These are phyloP conservation scores for Plenodomus lindquistii DNA, from an alignment of 2,329 filamentous ascomycete genomes.

Conservation along the genomic window DNA sequence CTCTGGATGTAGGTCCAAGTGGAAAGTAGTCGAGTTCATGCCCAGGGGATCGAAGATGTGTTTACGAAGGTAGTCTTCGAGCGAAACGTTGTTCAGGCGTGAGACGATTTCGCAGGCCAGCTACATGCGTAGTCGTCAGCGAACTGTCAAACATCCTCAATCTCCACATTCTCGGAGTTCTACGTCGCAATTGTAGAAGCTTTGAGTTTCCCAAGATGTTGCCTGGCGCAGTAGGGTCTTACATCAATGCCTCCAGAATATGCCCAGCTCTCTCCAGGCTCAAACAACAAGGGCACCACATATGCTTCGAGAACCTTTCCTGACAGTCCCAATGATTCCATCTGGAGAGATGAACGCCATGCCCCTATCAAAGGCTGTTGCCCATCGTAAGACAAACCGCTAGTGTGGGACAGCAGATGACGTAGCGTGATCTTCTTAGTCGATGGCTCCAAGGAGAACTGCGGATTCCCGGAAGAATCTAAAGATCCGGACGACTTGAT, in stretches of 20 bases:
- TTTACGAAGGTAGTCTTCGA: conserved; percentile 50
- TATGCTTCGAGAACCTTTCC: conserved; percentile 37
- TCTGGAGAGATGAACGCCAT: conserved; percentile 47
- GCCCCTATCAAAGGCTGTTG: conserved; percentile 46
- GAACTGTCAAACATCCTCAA: too few relatives aligned
- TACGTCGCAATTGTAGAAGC: too few relatives aligned
- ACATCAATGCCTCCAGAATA: conserved; percentile 53
- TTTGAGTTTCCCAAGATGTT: too few relatives aligned
- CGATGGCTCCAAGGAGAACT: conserved; percentile 11
- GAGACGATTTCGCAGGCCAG: conserved; percentile 55
- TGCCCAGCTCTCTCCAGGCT: conserved; percentile 52
- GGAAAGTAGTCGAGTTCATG: conserved; percentile 33
- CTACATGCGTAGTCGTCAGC: too few relatives aligned
- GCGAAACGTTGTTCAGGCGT: conserved; percentile 40
- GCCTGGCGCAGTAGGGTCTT: too few relatives aligned
- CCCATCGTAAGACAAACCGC: conserved; percentile 52
- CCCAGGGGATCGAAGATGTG: conserved; percentile 50
- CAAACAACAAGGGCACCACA: conserved; percentile 28
- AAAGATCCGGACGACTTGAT: conserved; percentile 1
- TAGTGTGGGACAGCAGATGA: conserved; percentile 55
- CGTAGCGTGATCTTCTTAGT: conserved; percentile 25
- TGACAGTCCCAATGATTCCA: conserved; percentile 5
- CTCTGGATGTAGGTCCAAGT: conserved; percentile 17
- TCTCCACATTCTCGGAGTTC: too few relatives aligned
- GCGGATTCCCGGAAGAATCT: too few relatives aligned